These are phyloP conservation scores for Candida nanaspora DNA, from an alignment of 805 yeast species.

Conservation along the genomic window DNA sequence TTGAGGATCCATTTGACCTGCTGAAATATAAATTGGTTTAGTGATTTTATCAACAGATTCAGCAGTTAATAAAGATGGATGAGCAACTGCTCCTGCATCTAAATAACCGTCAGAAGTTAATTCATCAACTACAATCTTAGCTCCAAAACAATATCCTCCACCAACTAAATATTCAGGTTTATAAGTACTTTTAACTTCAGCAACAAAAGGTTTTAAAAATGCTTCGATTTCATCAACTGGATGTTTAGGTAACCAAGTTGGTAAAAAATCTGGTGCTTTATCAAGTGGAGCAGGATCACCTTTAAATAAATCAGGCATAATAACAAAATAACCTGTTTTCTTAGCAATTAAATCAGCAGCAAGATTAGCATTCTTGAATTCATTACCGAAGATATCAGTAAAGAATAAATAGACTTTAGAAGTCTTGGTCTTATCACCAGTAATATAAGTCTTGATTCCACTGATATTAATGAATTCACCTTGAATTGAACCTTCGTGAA, in stretches of 20 bases:
- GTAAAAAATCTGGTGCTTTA: slow-evolving; percentile 15
- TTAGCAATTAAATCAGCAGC: slow-evolving; percentile 61
- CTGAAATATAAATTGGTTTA: slow-evolving; percentile 62
- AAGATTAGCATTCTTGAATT: slow-evolving; percentile 48
- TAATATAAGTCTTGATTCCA: slow-evolving; percentile 39
- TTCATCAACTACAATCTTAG: slow-evolving; percentile 55
- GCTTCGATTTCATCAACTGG: slow-evolving; percentile 38
- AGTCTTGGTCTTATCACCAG: slow-evolving; percentile 41
- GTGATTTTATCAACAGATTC: slow-evolving; percentile 56
- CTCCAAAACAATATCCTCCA: slow-evolving; percentile 84
- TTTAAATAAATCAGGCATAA: slow-evolving; percentile 69
- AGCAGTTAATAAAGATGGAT: slow-evolving; percentile 66
- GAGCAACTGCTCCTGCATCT: slow-evolving; percentile 69
- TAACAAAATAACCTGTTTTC: slow-evolving; percentile 50
- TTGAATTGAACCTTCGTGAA: slow-evolving; percentile 37
- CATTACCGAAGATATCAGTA: slow-evolving; percentile 66
- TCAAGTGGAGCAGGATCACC: slow-evolving; percentile 39
- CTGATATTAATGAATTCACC: slow-evolving; percentile 36
- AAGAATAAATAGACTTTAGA: slow-evolving; percentile 54
- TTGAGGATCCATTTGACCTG: slow-evolving; percentile 62
- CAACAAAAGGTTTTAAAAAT: slow-evolving; percentile 41
- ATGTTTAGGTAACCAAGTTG: slow-evolving; percentile 37
- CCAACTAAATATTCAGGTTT: slow-evolving; percentile 46
- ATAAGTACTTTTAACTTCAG: slow-evolving; percentile 33
- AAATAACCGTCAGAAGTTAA: slow-evolving; percentile 28